phyloP scores from a whole-genome alignment of 345 rosid genomes.

The Syzygium oleosum region DNA sequence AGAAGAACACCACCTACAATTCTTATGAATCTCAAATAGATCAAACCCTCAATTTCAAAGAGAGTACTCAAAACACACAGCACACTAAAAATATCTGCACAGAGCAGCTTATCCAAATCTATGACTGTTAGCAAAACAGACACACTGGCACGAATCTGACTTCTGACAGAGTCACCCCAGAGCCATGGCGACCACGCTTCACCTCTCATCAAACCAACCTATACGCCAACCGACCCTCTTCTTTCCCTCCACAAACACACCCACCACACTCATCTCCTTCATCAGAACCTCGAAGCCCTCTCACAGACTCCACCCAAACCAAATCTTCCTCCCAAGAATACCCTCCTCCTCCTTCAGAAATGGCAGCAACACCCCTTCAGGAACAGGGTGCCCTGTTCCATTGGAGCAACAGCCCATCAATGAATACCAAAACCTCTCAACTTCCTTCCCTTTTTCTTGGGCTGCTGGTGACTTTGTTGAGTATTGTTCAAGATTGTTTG shows the following conservation, averaged over 20 bases:
- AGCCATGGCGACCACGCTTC: background rate
- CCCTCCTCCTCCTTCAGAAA: slow-evolving; percentile 25
- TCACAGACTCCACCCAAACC: background rate
- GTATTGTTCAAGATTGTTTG: slow-evolving; percentile 49
- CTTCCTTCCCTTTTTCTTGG: slow-evolving; percentile 85
- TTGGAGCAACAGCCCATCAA: slow-evolving; percentile 75
- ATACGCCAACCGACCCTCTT: background rate
- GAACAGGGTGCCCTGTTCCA: slow-evolving; percentile 83
- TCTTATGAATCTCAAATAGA: background rate
- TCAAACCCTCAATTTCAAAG: background rate
- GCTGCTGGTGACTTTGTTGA: slow-evolving; percentile 51
- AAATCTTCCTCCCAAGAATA: background rate
- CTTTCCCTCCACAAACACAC: background rate
- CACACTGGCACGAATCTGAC: background rate
- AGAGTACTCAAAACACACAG: background rate
- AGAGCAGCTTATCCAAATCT: background rate
- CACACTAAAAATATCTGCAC: background rate
- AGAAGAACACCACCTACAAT: background rate
- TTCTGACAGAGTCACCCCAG: background rate
- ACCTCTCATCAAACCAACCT: background rate
- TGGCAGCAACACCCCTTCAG: slow-evolving; percentile 50
- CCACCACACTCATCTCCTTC: slow-evolving; percentile 2
- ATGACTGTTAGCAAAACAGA: background rate
- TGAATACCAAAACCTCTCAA: slow-evolving; percentile 74
- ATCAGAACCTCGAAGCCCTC: slow-evolving; percentile 2